phyloP scores from a whole-genome alignment of 495 filamentous ascomycete genomes.

The Elasticomyces elasticus region DNA sequence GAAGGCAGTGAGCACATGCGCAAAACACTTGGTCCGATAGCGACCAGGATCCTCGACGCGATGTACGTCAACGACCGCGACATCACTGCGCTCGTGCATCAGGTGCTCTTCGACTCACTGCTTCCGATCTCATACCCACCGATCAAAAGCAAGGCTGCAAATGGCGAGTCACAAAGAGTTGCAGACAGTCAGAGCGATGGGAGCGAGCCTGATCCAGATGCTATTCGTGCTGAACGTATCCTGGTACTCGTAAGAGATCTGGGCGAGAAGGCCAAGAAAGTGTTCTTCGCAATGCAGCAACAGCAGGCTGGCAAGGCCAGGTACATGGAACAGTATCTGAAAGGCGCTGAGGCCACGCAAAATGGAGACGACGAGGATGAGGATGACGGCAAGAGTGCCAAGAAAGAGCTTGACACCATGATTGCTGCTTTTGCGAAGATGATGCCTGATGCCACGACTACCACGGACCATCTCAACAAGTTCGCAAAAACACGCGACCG shows the following conservation, averaged over 20 bases:
- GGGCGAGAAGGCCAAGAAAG: constrained; percentile 67
- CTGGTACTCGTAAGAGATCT: constrained; percentile 69
- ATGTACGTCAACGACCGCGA: constrained; percentile 86
- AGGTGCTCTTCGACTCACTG: constrained; percentile 75
- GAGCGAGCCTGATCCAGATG: constrained; percentile 58
- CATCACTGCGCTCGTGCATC: constrained; percentile 72
- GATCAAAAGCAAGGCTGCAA: constrained; percentile 50
- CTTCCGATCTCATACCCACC: constrained; percentile 79
- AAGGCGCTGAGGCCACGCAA: constrained; percentile 75
- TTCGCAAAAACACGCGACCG: constrained; percentile 90
- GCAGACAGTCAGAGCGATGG: constrained; percentile 44
- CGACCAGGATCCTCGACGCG: constrained; percentile 75
- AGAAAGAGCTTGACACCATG: constrained; percentile 53
- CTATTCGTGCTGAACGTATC: constrained; percentile 74
- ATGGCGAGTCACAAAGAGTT: constrained; percentile 38
- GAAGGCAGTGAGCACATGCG: constrained; percentile 67
- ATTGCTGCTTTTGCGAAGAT: constrained; percentile 53
- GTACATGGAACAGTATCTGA: constrained; percentile 60
- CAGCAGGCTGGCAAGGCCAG: constrained; percentile 61
- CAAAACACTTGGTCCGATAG: constrained; percentile 63
- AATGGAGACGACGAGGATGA: constrained; percentile 72
- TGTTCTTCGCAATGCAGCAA: constrained; percentile 77
- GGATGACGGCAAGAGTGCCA: constrained; percentile 59
- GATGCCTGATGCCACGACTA: constrained; percentile 60
- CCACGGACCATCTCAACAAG: constrained; percentile 65